Evolutionary conservation across 225 moss, liverwort and hornwort species (phyloP).

Genomic region (Anthoceros angustus): DNA sequence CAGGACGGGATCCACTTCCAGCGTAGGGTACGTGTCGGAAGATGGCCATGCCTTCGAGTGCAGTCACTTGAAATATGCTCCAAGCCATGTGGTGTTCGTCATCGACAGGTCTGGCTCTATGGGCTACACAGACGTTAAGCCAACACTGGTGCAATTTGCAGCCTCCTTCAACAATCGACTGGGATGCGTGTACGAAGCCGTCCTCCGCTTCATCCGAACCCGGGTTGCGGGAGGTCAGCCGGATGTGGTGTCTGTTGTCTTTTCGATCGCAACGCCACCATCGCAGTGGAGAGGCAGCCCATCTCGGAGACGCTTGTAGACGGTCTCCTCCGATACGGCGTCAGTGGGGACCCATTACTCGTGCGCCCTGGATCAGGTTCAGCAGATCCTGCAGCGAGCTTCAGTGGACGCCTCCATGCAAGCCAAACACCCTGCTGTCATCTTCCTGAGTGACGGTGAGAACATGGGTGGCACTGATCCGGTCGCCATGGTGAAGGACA

Average conservation of each 20-base stretch:
- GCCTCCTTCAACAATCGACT: conserved; percentile 12
- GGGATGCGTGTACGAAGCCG: conserved; percentile 25
- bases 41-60: conserved; percentile 29
- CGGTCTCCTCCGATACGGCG: conserved; percentile 1
- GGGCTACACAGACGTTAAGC: neutral
- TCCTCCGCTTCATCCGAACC: conserved; percentile 17
- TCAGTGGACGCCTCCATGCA: conserved; percentile 4
- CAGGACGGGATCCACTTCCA: neutral
- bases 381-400: conserved; percentile 3
- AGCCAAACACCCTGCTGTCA: conserved; percentile 10
- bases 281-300: conserved; percentile 11
- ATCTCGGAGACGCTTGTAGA: conserved; percentile 18
- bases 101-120: conserved; percentile 27
- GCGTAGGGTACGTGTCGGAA: conserved; percentile 17
- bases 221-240: conserved; percentile 9
- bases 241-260: conserved; percentile 20
- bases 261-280: neutral
- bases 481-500: neutral
- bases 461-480: conserved; percentile 8
- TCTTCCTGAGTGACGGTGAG: conserved; percentile 24
- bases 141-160: conserved; percentile 12
- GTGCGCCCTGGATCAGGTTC: conserved; percentile 9
- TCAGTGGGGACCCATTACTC: conserved; percentile 8
- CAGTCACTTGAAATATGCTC: conserved; percentile 19
- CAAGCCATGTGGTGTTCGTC: conserved; percentile 24